These are phyloP conservation scores for Arthroderma sp. DNA, from an alignment of 2,329 filamentous ascomycete species.

Conservation along the genomic window DNA sequence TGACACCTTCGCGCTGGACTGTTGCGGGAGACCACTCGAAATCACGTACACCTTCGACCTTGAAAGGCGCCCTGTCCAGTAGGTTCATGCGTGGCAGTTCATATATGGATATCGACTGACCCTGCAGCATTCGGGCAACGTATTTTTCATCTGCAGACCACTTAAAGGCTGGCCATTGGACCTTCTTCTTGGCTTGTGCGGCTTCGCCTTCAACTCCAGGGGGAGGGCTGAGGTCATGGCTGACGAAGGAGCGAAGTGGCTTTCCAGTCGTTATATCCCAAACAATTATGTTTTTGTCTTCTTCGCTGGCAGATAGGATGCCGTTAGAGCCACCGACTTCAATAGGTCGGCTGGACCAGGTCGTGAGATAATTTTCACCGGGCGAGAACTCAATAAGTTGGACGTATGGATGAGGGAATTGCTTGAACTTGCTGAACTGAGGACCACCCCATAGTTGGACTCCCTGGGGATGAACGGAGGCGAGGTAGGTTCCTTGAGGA, in stretches of 20 bases:
- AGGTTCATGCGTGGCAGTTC: constrained; percentile 81
- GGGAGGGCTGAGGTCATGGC: constrained; percentile 55
- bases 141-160: constrained; percentile 98
- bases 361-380: constrained; percentile 80
- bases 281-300: constrained; percentile 98
- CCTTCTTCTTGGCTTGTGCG: constrained; percentile 65
- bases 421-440: constrained; percentile 78
- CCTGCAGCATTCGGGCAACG: constrained; percentile 79
- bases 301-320: constrained; percentile 75
- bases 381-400: constrained; percentile 96
- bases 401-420: constrained; percentile 89
- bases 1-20: constrained; percentile 68
- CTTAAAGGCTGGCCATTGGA: constrained; percentile 98
- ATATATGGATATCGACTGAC: constrained; percentile 80
- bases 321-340: constrained; percentile 79
- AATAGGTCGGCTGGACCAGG: constrained; percentile 92
- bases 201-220: constrained; percentile 47
- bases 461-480: constrained; percentile 89
- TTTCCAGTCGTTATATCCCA: constrained; percentile 90
- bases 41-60: constrained; percentile 92
- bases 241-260: constrained; percentile 84
- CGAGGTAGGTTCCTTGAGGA: constrained; percentile 82
- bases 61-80: constrained; percentile 80
- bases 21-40: constrained; percentile 94
- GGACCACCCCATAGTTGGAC: constrained; percentile 93